These are phyloP conservation scores for Starmerella powellii DNA, from an alignment of 805 yeast genomes.

Conservation along the genomic window DNA sequence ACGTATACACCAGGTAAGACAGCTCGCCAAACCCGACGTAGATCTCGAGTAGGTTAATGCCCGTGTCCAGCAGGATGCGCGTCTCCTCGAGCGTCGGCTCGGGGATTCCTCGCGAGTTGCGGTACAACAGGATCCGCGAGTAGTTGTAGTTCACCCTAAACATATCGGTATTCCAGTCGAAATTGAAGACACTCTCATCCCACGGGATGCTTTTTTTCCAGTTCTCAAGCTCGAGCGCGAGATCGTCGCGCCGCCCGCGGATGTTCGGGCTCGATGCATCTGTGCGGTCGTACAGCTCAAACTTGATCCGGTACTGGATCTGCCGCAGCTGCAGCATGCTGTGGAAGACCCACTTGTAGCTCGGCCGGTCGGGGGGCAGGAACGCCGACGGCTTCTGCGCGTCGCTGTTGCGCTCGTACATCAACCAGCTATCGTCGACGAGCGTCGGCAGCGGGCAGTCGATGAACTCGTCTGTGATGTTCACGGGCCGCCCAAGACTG, in stretches of 20 bases:
- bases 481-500: conserved; percentile 77
- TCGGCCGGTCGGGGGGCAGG: conserved; percentile 30
- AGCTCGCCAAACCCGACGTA: conserved; percentile 48
- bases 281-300: conserved; percentile 59
- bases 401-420: conserved; percentile 3
- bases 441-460: conserved; percentile 59
- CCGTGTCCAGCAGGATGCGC: conserved; percentile 45
- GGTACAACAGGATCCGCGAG: conserved; percentile 58
- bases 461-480: conserved; percentile 72
- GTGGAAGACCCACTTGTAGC: conserved; percentile 57
- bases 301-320: conserved; percentile 67
- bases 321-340: conserved; percentile 58
- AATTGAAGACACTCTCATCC: conserved; percentile 48
- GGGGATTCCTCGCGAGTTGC: conserved; percentile 61
- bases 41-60: conserved; percentile 52
- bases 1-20: conserved; percentile 64
- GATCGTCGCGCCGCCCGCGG: conserved; percentile 26
- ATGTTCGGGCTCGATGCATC: conserved; percentile 37
- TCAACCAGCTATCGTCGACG: conserved; percentile 46
- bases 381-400: neutral
- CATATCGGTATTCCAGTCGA: conserved; percentile 59
- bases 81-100: conserved; percentile 44
- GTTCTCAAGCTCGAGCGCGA: conserved; percentile 39
- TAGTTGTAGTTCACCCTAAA: conserved; percentile 69
- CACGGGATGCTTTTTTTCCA: conserved; percentile 56